Evolutionary conservation across 768 basidiomycete genomes (phyloP), one percentile per base, ranked within the genome.

Genomic region (Rhodocollybia butyracea): DNA sequence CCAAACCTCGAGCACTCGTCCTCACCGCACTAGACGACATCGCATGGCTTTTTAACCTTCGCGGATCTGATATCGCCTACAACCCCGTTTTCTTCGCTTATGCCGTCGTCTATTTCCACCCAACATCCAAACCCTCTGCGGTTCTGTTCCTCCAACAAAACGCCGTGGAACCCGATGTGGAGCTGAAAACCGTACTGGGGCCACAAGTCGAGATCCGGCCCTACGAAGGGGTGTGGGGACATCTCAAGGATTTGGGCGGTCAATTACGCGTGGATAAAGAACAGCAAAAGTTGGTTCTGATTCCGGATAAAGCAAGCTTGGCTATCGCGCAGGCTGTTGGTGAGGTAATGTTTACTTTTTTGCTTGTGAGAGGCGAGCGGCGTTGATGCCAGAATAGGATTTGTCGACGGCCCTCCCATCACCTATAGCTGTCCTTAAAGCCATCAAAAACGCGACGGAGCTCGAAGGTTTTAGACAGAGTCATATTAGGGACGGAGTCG

Each of bases 71-170:
- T 66, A 95, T 98, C 63, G 85, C 86, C 31, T 98, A 81, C 72
- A 98, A 97, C 38, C 15, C 63, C 88, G 92, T 97, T 17, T 96
- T 97, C 77, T 98, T 97, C 64, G 84, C 92, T 0, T 97, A 95
- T 66, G 90, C 94, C 2, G 78, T 94, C 30, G 75, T 54, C 34
- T 43, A 54, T 31, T 46, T 98, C 34, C 88, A 84, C 10, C 31
- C 34, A 5, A 31, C 31, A 50, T 38, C 36, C 3, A 40, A 38
- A 1, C 29, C 51, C 17, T 19, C 5, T n/a, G 83, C 83, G 8
- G 70, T 77, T 5, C 73, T 98, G 2, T 98, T 94, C 70, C 72
- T 93, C 53, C 74, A 94, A 50, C 70, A 73, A 13, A 73, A 78
- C 22, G 74, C 78, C 24, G 74, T 87, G 13, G 74, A 75, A 34